Conservation (phyloP, 495 filamentous ascomycete species). For the Xylaria venustula region DNA sequence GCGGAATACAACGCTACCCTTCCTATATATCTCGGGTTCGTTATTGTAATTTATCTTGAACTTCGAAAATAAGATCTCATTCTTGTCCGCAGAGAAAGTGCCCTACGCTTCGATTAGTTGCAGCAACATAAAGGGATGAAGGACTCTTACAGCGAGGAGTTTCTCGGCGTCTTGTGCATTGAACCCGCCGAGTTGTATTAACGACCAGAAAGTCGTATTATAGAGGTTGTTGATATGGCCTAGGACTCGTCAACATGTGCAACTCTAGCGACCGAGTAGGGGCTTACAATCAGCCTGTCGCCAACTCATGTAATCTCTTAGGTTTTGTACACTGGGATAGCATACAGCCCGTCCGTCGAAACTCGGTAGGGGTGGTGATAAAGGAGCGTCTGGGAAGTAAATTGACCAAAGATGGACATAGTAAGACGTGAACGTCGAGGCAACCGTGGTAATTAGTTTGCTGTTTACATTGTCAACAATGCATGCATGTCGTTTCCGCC, state of each 20-base stretch:
- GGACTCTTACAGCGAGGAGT: conserved; percentile 60
- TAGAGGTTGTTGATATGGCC: conserved; percentile 98
- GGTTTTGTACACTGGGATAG: conserved; percentile 74
- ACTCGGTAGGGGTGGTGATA: conserved; percentile 74
- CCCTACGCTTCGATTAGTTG: conserved; percentile 51
- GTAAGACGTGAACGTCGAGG: conserved; percentile 89
- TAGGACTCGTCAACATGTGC: conserved; percentile 28
- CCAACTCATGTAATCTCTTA: conserved; percentile 96
- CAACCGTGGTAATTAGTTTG: conserved; percentile 86
- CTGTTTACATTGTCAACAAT: conserved; percentile 42
- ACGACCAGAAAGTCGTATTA: conserved; percentile 93
- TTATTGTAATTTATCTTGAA: conserved; percentile 98
- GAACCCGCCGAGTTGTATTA: conserved; percentile 76
- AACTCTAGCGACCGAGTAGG: neutral
- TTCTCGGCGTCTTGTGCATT: conserved; percentile 74
- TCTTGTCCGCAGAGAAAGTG: conserved; percentile 81
- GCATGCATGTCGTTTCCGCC: neutral
- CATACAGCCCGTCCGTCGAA: conserved; percentile 91
- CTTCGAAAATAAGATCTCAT: conserved; percentile 87
- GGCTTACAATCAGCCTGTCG: conserved; percentile 86
- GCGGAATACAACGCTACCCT: conserved; percentile 85
- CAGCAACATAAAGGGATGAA: neutral
- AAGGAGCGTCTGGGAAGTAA: conserved; percentile 65
- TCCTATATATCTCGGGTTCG: conserved; percentile 87
- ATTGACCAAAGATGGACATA: conserved; percentile 79